A percentile compares a stretch with the other conserved stretches of the same genome.
Conservation (phyloP, 2,329 filamentous ascomycete genomes). For the Colletotrichum noveboracense region DNA sequence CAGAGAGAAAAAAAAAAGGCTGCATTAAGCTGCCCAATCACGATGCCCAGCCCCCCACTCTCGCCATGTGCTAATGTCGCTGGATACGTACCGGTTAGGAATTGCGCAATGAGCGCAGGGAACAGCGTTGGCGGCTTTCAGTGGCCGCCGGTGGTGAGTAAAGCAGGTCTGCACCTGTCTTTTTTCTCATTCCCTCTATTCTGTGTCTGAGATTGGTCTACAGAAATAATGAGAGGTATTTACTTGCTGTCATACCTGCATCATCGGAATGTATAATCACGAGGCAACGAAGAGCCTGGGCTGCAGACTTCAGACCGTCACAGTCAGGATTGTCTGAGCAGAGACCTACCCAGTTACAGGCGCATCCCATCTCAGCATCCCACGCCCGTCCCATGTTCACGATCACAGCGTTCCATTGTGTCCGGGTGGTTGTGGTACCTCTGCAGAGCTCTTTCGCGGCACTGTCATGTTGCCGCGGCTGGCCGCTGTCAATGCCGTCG, state of each 20-base stretch:
- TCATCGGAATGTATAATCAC: background rate
- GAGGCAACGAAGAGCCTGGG: background rate
- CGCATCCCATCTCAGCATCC: background rate
- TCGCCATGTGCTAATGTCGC: conserved; percentile 7
- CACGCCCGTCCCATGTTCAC: background rate
- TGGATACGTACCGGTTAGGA: conserved; percentile 1
- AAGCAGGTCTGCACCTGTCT: background rate
- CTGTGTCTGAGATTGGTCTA: background rate
- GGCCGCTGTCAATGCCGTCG: background rate
- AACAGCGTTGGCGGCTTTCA: background rate
- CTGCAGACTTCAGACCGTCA: background rate
- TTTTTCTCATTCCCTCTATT: background rate
- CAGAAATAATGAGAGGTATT: conserved; percentile 6
- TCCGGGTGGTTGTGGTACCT: background rate
- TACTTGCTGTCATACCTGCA: background rate
- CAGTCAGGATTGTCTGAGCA: background rate
- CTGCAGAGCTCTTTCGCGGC: background rate
- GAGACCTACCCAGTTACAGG: background rate
- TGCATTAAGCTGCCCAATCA: conserved; percentile 13
- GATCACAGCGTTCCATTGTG: background rate
- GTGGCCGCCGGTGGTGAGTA: background rate
- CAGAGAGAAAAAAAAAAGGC: conserved; percentile 1
- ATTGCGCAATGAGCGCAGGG: conserved; percentile 20
- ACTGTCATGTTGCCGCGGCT: background rate
- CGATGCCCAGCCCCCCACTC: conserved; percentile 3